Evolutionary conservation across 441 rosid species (phyloP), one percentile per base, ranked within the genome.

Genomic region (Adansonia rubrostipa): DNA sequence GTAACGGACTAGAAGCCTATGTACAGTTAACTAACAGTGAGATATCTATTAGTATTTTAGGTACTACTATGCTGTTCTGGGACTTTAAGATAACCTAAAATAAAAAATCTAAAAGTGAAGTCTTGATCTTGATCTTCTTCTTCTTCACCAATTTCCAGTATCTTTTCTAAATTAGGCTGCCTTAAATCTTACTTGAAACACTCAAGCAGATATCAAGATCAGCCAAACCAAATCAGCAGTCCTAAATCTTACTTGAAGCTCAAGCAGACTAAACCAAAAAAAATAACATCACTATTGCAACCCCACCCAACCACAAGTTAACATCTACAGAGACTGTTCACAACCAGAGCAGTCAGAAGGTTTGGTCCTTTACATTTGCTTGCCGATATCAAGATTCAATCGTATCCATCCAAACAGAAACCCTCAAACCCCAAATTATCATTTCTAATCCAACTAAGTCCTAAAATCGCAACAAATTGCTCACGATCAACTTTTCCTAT

Each of bases 291-390:
- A 22, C 64, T 24, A 9, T 60, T 20, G 28, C 64, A 60, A 60
- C 36, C 11, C 65, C 10, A 61, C 65, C 64, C 14, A 20, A 60
- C 64, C 15, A 7, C 14, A 60, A 9, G 14, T 60, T 20, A 60
- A 28, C 9, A 2, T 60, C 28, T 9, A 9, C 64, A 60, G 13
- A n/a, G 64, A 60, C 15, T 4, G 28, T 60, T 9, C 64, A 60
- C 64, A 20, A 60, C 64, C 33, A 60, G 64, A 60, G 64, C 64
- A 60, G 33, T 60, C 33, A 19, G 28, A 13, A 20, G 64, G 64
- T 20, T 60, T 53, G 57, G 22, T 9, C 64, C 64, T 60, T 60
- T 20, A 28, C 5, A 3, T 60, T 60, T 60, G 36, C 64, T 20
- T 60, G 36, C 64, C 9, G 64, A 28, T 60, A 20, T 20, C 36